A percentile compares a stretch with the other conserved stretches of the same genome.
phyloP scores from a whole-genome alignment of 768 basidiomycete species.

The Pleurotus sapidus region DNA sequence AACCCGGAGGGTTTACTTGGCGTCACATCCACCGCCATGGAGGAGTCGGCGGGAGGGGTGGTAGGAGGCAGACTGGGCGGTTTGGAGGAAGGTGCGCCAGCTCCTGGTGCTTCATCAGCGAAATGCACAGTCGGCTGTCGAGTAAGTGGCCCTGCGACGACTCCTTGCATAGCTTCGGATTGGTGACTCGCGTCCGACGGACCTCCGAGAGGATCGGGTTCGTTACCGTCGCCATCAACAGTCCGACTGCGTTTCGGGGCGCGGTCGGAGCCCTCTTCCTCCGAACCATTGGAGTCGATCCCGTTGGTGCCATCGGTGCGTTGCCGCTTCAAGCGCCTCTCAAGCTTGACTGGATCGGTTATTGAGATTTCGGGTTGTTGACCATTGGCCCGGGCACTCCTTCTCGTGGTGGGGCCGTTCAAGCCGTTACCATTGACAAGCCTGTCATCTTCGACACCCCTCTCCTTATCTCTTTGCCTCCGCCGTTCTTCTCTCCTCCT shows the following conservation, averaged over 20 bases:
- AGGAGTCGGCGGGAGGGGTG: slow-evolving; percentile 4
- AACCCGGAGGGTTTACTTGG: slow-evolving; percentile 10
- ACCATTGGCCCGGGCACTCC: slow-evolving; percentile 75
- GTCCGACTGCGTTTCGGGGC: slow-evolving; percentile 60
- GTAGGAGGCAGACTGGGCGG: background rate
- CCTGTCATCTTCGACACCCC: slow-evolving; percentile 24
- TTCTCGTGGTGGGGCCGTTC: slow-evolving; percentile 52
- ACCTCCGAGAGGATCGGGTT: slow-evolving; percentile 45
- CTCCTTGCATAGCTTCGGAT: background rate
- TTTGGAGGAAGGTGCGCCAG: slow-evolving; percentile 6
- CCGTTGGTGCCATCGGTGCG: slow-evolving; percentile 51
- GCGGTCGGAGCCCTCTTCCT: slow-evolving; percentile 47
- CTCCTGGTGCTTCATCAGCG: slow-evolving; percentile 25
- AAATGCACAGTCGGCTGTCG: slow-evolving; percentile 47
- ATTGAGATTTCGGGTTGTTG: slow-evolving; percentile 67
- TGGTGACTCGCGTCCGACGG: slow-evolving; percentile 33
- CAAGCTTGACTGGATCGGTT: slow-evolving; percentile 73
- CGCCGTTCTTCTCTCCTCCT: slow-evolving; percentile 58
- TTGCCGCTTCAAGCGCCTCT: slow-evolving; percentile 72
- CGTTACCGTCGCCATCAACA: slow-evolving; percentile 41
- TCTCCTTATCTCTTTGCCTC: slow-evolving; percentile 47
- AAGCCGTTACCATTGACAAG: slow-evolving; percentile 23
- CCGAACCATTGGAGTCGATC: slow-evolving; percentile 49
- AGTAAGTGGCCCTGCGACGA: slow-evolving; percentile 17
- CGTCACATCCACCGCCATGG: slow-evolving; percentile 9